Evolutionary conservation across 768 basidiomycete species (phyloP).

Genomic region (Steccherinum ochraceum): DNA sequence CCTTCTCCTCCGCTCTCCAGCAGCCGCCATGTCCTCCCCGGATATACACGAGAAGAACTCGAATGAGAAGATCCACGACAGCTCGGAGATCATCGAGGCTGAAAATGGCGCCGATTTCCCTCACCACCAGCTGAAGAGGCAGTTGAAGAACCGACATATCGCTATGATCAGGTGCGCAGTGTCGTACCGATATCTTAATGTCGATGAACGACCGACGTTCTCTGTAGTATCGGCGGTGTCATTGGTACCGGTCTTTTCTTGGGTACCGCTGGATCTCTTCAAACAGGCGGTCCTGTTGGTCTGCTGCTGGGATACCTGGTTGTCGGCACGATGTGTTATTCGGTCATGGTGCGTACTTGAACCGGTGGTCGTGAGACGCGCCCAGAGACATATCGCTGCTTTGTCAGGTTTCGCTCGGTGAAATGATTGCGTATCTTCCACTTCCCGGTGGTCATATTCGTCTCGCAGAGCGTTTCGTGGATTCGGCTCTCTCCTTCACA

Average conservation of each 20-base stretch:
- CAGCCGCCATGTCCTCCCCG: background rate
- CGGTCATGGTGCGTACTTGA: constrained; percentile 28
- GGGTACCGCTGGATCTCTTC: constrained; percentile 39
- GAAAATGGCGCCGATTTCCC: background rate
- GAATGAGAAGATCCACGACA: background rate
- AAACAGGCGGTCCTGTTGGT: constrained; percentile 39
- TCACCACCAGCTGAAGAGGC: constrained; percentile 15
- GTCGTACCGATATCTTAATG: constrained; percentile 7
- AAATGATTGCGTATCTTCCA: constrained; percentile 41
- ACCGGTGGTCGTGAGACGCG: background rate
- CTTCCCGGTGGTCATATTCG: constrained; percentile 42
- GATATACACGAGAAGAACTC: background rate
- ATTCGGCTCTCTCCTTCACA: constrained; percentile 40
- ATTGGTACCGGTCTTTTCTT: constrained; percentile 55
- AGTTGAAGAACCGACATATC: constrained; percentile 29
- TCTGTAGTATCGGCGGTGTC: constrained; percentile 23
- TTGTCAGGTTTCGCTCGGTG: constrained; percentile 27
- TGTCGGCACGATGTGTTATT: constrained; percentile 29
- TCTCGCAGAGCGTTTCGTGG: constrained; percentile 41
- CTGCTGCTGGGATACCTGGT: constrained; percentile 36
- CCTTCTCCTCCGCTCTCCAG: background rate
- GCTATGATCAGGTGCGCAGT: constrained; percentile 24
- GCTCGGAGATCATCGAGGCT: background rate
- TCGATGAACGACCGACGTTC: background rate
- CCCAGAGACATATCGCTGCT: too few species aligned